phyloP scores from a whole-genome alignment of 2,329 filamentous ascomycete genomes.

The Ceratocystis papillata region DNA sequence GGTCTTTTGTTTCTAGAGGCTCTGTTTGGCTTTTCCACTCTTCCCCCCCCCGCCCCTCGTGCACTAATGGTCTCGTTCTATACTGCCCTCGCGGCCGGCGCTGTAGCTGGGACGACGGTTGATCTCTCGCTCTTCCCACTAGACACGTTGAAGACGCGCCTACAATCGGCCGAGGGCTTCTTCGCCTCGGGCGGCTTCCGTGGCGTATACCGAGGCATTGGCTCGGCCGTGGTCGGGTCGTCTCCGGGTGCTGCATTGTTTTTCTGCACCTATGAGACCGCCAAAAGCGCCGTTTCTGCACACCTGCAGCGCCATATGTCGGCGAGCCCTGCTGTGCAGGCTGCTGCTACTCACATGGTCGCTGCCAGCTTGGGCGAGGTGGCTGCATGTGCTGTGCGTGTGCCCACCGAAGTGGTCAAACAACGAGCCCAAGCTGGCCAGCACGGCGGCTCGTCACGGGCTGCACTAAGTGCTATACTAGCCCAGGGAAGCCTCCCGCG shows the following conservation, averaged over 20 bases:
- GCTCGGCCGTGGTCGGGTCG: slow-evolving; percentile 77
- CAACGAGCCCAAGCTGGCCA: slow-evolving; percentile 86
- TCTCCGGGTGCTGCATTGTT: slow-evolving; percentile 92
- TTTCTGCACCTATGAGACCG: slow-evolving; percentile 87
- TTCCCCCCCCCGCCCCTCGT: background rate
- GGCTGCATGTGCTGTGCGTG: slow-evolving; percentile 80
- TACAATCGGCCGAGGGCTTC: slow-evolving; percentile 72
- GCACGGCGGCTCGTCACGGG: slow-evolving; percentile 57
- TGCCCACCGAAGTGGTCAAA: slow-evolving; percentile 95
- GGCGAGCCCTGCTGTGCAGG: slow-evolving; percentile 31
- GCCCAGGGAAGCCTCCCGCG: slow-evolving; percentile 37
- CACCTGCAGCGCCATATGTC: slow-evolving; percentile 26
- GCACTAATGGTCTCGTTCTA: slow-evolving; percentile 40
- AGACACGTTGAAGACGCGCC: slow-evolving; percentile 96
- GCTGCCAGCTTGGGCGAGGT: slow-evolving; percentile 81
- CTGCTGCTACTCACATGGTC: slow-evolving; percentile 53
- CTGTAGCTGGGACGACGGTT: slow-evolving; percentile 85
- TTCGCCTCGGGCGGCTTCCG: slow-evolving; percentile 75
- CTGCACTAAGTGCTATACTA: slow-evolving; percentile 61
- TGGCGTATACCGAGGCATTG: slow-evolving; percentile 87
- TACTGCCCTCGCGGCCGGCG: slow-evolving; percentile 64
- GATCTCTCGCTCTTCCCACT: slow-evolving; percentile 95
- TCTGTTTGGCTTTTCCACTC: background rate
- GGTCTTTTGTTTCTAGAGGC: background rate
- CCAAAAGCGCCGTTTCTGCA: slow-evolving; percentile 27